These are phyloP conservation scores for Gonapodya prolifera DNA, from an alignment of 192 early-diverging fungal genomes.

Conservation along the genomic window DNA sequence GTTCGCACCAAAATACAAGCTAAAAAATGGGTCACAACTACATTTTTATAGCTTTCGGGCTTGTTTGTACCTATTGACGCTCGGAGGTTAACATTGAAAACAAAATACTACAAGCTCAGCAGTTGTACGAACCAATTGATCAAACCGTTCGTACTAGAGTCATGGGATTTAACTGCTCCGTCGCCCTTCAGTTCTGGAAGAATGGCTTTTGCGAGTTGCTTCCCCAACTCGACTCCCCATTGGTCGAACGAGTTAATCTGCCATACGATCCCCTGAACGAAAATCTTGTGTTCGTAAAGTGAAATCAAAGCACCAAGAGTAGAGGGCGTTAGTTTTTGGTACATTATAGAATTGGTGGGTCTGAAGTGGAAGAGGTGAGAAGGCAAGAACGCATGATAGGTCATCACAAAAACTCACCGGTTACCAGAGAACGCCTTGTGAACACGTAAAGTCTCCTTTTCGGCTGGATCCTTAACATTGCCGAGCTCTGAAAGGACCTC, in stretches of 20 bases:
- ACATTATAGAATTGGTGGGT: conserved; percentile 92
- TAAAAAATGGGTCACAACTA: no score
- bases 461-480: conserved; percentile 31
- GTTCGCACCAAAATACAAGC: no score
- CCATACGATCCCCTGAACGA: conserved; percentile 96
- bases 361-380: conserved; percentile 8
- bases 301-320: conserved; percentile 89
- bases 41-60: not conserved
- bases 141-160: conserved; percentile 88
- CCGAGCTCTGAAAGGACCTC: conserved; percentile 73
- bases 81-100: no score
- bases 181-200: conserved; percentile 68
- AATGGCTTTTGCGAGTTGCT: conserved; percentile 95
- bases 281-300: conserved; percentile 99
- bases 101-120: not conserved
- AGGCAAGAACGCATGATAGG: not conserved
- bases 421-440: conserved; percentile 99
- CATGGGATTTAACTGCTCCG: conserved; percentile 55
- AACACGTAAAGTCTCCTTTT: conserved; percentile 46
- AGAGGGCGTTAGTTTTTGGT: conserved; percentile 81
- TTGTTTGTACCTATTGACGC: not conserved
- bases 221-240: conserved; percentile 91
- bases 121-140: conserved; percentile 73
- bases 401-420: conserved; percentile 12
- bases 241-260: conserved; percentile 96